Conservation (phyloP, 805 yeast genomes). For the Starmerella sirachaensis region DNA sequence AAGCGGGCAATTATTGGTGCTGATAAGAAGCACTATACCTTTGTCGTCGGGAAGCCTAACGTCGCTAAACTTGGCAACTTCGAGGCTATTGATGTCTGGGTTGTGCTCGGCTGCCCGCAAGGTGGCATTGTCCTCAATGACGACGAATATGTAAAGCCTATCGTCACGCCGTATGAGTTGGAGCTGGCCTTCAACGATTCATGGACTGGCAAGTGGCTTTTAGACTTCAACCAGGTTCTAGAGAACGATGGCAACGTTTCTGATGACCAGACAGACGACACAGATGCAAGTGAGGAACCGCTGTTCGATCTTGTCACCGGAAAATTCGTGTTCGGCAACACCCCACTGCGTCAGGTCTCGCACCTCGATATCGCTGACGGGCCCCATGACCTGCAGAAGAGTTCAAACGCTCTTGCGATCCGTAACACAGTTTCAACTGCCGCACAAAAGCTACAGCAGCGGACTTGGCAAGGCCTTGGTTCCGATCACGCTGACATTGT, state of each 20-base stretch:
- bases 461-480: constrained; percentile 84
- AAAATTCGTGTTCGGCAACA: constrained; percentile 48
- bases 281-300: constrained; percentile 46
- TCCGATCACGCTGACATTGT: constrained; percentile 51
- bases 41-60: constrained; percentile 96
- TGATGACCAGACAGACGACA: constrained; percentile 21
- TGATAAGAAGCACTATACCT: constrained; percentile 83
- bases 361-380: constrained; percentile 51
- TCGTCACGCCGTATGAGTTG: constrained; percentile 86
- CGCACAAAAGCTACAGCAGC: constrained; percentile 57
- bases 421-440: constrained; percentile 81
- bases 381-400: constrained; percentile 23
- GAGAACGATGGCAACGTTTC: constrained; percentile 7
- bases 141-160: constrained; percentile 70
- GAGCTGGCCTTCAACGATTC: constrained; percentile 65
- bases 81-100: constrained; percentile 91
- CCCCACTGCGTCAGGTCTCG: constrained; percentile 58
- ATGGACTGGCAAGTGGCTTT: constrained; percentile 93
- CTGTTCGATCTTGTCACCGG: constrained; percentile 87
- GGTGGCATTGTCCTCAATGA: constrained; percentile 83
- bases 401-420: constrained; percentile 39
- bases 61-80: constrained; percentile 95
- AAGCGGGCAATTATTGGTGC: constrained; percentile 52
- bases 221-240: constrained; percentile 56
- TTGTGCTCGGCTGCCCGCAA: constrained; percentile 85